These are phyloP conservation scores for Hylodesmum podocarpum DNA, from an alignment of 306 rosid genomes.

Conservation along the genomic window DNA sequence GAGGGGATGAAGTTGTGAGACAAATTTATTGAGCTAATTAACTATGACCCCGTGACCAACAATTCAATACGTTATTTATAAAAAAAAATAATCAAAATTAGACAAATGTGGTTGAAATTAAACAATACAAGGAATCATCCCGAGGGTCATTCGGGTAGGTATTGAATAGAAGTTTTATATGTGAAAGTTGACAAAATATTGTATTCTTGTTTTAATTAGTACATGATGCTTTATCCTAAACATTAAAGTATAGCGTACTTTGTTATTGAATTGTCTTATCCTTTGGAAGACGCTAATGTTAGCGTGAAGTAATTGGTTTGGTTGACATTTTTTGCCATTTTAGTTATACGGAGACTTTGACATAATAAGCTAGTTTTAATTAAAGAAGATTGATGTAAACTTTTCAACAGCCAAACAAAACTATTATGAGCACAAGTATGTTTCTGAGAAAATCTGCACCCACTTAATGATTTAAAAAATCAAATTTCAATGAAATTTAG, in stretches of 20 bases:
- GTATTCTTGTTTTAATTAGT: neutral
- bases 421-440: neutral
- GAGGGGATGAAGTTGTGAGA: neutral
- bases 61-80: neutral
- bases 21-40: neutral
- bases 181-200: conserved; percentile 14
- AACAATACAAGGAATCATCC: conserved; percentile 24
- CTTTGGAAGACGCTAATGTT: conserved; percentile 27
- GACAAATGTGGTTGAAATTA: conserved; percentile 4
- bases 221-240: neutral
- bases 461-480: neutral
- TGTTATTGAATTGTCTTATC: conserved; percentile 15
- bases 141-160: conserved; percentile 25
- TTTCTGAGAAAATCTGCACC: neutral
- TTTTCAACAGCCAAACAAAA: conserved; percentile 32
- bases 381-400: conserved; percentile 28
- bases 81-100: neutral
- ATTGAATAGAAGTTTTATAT: neutral
- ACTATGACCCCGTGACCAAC: neutral
- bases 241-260: neutral
- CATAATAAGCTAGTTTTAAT: neutral
- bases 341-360: conserved; percentile 33
- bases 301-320: conserved; percentile 33
- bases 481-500: neutral
- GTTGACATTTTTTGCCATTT: conserved; percentile 37